Evolutionary conservation across 179 eudicot species (phyloP).

Genomic region (Drosera spatulata): DNA sequence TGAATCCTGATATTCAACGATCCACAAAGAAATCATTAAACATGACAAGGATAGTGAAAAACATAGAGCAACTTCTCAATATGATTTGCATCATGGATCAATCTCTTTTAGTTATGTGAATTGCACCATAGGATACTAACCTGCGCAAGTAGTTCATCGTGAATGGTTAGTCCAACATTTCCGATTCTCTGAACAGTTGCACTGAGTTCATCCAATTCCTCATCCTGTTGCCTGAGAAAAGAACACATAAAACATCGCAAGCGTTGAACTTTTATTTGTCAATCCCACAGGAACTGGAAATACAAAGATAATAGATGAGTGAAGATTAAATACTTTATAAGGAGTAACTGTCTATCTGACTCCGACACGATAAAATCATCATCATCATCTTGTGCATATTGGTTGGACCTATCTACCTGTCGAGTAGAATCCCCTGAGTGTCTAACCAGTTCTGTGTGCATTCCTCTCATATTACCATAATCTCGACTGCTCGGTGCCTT

Average conservation of each 20-base stretch:
- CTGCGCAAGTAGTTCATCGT: conserved; percentile 84
- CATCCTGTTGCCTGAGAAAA: conserved; percentile 72
- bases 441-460: conserved; percentile 72
- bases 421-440: conserved; percentile 44
- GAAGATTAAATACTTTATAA: conserved; percentile 42
- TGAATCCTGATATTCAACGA: too few relatives aligned
- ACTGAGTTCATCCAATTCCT: conserved; percentile 81
- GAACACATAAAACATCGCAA: not conserved
- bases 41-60: too few relatives aligned
- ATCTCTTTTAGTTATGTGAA: too few relatives aligned
- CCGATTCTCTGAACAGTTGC: conserved; percentile 82
- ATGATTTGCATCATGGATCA: too few relatives aligned
- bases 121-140: conserved; percentile 13
- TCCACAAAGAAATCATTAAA: too few relatives aligned
- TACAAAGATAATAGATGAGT: not conserved
- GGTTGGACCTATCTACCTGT: conserved; percentile 39
- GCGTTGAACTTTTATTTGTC: too few relatives aligned
- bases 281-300: not conserved
- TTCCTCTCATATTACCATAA: conserved; percentile 27
- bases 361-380: conserved; percentile 81
- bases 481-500: conserved; percentile 12
- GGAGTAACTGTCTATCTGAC: conserved; percentile 76
- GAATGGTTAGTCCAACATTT: conserved; percentile 84
- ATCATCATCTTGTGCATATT: conserved; percentile 41
- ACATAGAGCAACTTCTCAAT: too few relatives aligned